phyloP scores from a whole-genome alignment of 345 rosid genomes.

The Gossypium thurberi region DNA sequence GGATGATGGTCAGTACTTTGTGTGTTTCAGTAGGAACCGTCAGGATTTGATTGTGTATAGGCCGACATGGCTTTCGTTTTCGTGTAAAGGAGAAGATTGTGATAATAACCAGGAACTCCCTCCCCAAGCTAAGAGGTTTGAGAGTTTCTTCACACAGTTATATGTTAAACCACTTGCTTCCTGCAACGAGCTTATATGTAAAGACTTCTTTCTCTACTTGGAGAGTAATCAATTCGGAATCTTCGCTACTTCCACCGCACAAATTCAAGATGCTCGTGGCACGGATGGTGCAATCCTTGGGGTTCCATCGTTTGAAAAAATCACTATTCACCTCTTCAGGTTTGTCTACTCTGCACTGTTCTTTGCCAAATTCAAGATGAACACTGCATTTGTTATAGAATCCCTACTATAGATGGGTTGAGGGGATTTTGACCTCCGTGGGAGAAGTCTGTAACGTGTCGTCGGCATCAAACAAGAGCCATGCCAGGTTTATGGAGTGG shows the following conservation, averaged over 20 bases:
- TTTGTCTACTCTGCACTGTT: conserved; percentile 7
- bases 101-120: conserved; percentile 42
- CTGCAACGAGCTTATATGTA: conserved; percentile 71
- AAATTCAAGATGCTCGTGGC: conserved; percentile 70
- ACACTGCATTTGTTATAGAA: neutral
- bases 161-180: conserved; percentile 74
- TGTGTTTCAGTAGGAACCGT: conserved; percentile 73
- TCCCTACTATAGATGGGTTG: neutral
- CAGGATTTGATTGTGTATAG: conserved; percentile 89
- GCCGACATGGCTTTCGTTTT: conserved; percentile 75
- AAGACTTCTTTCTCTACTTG: conserved; percentile 82
- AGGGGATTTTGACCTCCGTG: too few relatives aligned
- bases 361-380: neutral
- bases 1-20: conserved; percentile 88
- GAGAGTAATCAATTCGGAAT: conserved; percentile 63
- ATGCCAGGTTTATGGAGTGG: too few relatives aligned
- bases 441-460: too few relatives aligned
- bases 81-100: conserved; percentile 52
- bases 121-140: conserved; percentile 58
- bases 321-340: conserved; percentile 77
- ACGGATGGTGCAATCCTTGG: conserved; percentile 67
- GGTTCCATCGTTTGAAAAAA: conserved; percentile 76
- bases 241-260: conserved; percentile 83
- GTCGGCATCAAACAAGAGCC: too few relatives aligned
- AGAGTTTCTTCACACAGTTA: conserved; percentile 77